These are phyloP conservation scores for Endocalyx cinctus DNA, from an alignment of 2,329 filamentous ascomycete species.

Conservation along the genomic window DNA sequence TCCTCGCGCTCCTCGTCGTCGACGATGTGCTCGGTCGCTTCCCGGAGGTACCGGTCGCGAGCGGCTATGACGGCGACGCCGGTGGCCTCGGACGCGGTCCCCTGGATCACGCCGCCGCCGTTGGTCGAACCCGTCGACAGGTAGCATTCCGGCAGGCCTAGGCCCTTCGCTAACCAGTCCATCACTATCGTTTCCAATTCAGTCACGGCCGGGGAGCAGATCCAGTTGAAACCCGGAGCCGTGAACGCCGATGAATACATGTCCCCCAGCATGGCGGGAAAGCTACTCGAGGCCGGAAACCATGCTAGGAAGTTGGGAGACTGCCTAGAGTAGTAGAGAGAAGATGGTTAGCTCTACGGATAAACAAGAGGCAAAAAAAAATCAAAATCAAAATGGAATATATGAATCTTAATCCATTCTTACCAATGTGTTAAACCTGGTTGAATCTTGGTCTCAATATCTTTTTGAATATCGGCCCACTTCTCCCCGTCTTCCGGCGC, in stretches of 20 bases:
- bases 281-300: slow-evolving; percentile 79
- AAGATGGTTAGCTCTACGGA: too few relatives aligned
- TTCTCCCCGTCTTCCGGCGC: slow-evolving; percentile 64
- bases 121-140: slow-evolving; percentile 63
- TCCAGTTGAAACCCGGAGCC: slow-evolving; percentile 94
- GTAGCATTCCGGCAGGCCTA: slow-evolving; percentile 70
- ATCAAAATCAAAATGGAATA: too few relatives aligned
- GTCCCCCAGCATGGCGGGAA: slow-evolving; percentile 83
- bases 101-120: slow-evolving; percentile 92
- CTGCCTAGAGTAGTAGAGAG: too few relatives aligned
- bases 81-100: slow-evolving; percentile 82
- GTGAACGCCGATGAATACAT: slow-evolving; percentile 88
- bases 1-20: slow-evolving; percentile 62
- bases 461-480: slow-evolving; percentile 75
- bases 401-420: slow-evolving; percentile 5
- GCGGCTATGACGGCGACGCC: slow-evolving; percentile 85
- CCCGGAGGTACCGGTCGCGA: slow-evolving; percentile 69
- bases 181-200: slow-evolving; percentile 90
- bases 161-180: slow-evolving; percentile 80
- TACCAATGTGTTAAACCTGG: slow-evolving; percentile 88
- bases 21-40: slow-evolving; percentile 46
- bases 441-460: slow-evolving; percentile 82
- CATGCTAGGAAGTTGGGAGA: slow-evolving; percentile 95
- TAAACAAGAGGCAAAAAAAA: too few relatives aligned
- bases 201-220: slow-evolving; percentile 86